Conservation (phyloP, 2,329 filamentous ascomycete species). For the Spiromastix sp. region DNA sequence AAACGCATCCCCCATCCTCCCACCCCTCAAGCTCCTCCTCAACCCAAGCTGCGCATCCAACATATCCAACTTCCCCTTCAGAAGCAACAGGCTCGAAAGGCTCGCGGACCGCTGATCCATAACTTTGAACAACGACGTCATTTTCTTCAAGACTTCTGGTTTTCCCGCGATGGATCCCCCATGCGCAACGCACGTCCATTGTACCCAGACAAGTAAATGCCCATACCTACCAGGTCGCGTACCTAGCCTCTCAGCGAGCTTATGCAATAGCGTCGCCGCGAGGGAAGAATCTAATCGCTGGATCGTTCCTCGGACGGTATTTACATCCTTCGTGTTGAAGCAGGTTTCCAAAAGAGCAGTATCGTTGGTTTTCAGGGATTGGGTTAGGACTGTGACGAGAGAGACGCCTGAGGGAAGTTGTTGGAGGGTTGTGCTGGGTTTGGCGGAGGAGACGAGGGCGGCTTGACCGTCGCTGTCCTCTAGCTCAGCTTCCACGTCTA, state of each 20-base stretch:
- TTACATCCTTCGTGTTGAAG: conserved; percentile 66
- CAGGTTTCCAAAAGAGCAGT: conserved; percentile 82
- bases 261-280: conserved; percentile 66
- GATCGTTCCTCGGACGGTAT: conserved; percentile 77
- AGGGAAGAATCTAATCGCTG: conserved; percentile 80
- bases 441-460: conserved; percentile 36
- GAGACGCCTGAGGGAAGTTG: conserved; percentile 62
- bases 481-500: conserved; percentile 57
- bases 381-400: conserved; percentile 81
- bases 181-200: conserved; percentile 87
- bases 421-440: conserved; percentile 39
- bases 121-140: conserved; percentile 73
- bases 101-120: conserved; percentile 77
- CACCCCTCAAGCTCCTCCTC: conserved; percentile 56
- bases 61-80: conserved; percentile 95
- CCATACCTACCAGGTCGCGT: conserved; percentile 80
- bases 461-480: conserved; percentile 33
- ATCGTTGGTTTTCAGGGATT: conserved; percentile 89
- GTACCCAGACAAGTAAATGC: conserved; percentile 86
- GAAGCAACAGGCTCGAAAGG: conserved; percentile 67
- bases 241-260: conserved; percentile 78
- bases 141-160: conserved; percentile 67
- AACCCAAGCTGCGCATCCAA: conserved; percentile 81
- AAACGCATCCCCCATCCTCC: conserved; percentile 35
- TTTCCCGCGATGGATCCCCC: conserved; percentile 83